Percentiles rank a stretch among this genome's conserved stretches.
Conservation (phyloP, 495 filamentous ascomycete genomes). For the Tetracladium marchalianum region DNA sequence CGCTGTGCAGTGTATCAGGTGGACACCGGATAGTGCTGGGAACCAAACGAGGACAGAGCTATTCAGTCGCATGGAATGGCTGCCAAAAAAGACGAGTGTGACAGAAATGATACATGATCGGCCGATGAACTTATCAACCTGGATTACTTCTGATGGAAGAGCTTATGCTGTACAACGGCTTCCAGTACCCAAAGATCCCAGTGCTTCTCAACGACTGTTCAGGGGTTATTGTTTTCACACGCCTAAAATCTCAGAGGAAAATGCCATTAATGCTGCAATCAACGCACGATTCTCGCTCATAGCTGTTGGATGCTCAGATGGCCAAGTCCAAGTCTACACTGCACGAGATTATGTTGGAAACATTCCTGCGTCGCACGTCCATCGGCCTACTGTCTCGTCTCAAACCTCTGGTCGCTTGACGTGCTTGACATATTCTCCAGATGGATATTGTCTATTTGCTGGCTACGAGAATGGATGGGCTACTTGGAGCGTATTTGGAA, state of each 20-base stretch:
- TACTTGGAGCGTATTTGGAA: slow-evolving; percentile 95
- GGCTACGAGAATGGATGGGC: slow-evolving; percentile 92
- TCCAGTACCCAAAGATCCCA: slow-evolving; percentile 21
- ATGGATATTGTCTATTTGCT: slow-evolving; percentile 92
- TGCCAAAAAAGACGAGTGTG: slow-evolving; percentile 66
- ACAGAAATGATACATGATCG: slow-evolving; percentile 90
- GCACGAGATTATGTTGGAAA: slow-evolving; percentile 90
- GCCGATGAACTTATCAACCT: slow-evolving; percentile 92
- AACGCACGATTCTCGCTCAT: slow-evolving; percentile 93
- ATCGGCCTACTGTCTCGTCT: slow-evolving; percentile 54
- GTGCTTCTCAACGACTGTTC: slow-evolving; percentile 57
- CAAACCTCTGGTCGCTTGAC: slow-evolving; percentile 57
- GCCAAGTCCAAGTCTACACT: slow-evolving; percentile 75
- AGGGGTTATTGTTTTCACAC: slow-evolving; percentile 84
- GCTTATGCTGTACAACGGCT: slow-evolving; percentile 85
- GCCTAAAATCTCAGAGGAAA: slow-evolving; percentile 46
- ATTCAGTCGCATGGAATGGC: slow-evolving; percentile 74
- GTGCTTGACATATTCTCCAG: slow-evolving; percentile 80
- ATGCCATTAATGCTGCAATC: slow-evolving; percentile 66
- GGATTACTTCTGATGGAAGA: slow-evolving; percentile 83
- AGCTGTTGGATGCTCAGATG: slow-evolving; percentile 74
- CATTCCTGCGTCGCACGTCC: slow-evolving; percentile 78
- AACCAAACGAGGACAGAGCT: slow-evolving; percentile 87
- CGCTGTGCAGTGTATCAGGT: slow-evolving; percentile 91
- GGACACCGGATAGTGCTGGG: slow-evolving; percentile 72